Percentiles rank a stretch among this genome's conserved stretches.
These are phyloP conservation scores for Xylaria cubensis DNA, from an alignment of 495 filamentous ascomycete genomes.

Conservation along the genomic window DNA sequence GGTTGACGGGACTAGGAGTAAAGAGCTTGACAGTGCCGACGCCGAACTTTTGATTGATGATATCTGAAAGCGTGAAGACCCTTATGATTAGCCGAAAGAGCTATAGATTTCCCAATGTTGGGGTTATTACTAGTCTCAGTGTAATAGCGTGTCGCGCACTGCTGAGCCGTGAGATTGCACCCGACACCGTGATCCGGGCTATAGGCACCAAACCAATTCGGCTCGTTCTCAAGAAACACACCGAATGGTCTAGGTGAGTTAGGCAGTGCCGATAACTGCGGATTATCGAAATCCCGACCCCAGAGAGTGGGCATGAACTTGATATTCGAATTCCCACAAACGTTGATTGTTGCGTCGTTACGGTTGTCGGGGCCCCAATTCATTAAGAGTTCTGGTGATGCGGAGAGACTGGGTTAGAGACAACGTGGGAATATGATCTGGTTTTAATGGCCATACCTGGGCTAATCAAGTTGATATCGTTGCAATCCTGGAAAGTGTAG, in stretches of 20 bases:
- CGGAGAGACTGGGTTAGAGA: not conserved
- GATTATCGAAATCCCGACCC: not conserved
- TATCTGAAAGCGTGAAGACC: not conserved
- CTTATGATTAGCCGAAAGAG: not conserved
- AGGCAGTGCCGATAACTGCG: not conserved
- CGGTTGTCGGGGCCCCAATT: slow-evolving; percentile 8
- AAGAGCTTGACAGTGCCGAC: not conserved
- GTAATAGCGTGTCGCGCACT: not conserved
- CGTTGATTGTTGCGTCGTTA: slow-evolving; percentile 1
- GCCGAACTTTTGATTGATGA: slow-evolving; percentile 6
- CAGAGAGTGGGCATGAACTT: slow-evolving; percentile 2
- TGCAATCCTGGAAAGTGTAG: not conserved
- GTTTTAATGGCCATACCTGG: not conserved
- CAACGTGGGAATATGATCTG: not conserved
- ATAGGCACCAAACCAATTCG: slow-evolving; percentile 4
- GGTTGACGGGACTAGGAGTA: slow-evolving; percentile 2
- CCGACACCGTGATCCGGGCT: not conserved
- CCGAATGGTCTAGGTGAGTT: not conserved
- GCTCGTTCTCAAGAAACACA: slow-evolving; percentile 10
- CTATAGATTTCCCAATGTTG: not conserved
- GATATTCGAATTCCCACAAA: not conserved
- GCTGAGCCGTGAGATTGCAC: slow-evolving; percentile 1
- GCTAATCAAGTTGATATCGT: not conserved
- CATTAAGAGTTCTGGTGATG: not conserved
- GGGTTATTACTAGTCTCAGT: not conserved